Evolutionary conservation across 202 grass and related monocot genomes (phyloP).

Genomic region (Zoysia matrella): DNA sequence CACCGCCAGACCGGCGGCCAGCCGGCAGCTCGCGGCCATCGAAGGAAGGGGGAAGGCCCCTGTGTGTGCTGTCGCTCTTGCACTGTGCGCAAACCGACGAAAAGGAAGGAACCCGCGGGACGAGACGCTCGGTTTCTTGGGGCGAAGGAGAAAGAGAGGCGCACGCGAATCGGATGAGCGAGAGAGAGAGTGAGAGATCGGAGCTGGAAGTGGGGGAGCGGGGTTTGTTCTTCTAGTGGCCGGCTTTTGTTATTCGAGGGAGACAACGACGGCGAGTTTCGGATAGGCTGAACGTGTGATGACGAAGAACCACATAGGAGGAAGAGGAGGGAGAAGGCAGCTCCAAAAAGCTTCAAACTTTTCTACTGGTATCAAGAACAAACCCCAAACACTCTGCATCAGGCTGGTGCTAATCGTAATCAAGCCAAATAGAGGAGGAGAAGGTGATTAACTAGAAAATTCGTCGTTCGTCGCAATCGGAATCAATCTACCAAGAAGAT

Average conservation of each 20-base stretch:
- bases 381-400: neutral
- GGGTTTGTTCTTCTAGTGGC: constrained; percentile 48
- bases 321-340: constrained; percentile 20
- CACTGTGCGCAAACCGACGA: neutral
- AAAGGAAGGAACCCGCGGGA: neutral
- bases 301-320: constrained; percentile 53
- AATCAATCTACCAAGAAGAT: neutral
- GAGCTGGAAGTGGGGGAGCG: neutral
- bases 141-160: neutral
- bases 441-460: neutral
- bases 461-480: neutral
- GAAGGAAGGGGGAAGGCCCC: neutral
- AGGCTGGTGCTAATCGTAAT: neutral
- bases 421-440: neutral
- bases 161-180: constrained; percentile 29
- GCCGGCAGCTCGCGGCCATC: constrained; percentile 18
- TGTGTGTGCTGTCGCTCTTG: neutral
- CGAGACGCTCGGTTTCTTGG: neutral
- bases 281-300: constrained; percentile 52
- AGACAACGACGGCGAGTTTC: constrained; percentile 47
- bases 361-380: neutral
- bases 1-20: neutral
- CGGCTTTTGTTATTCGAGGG: constrained; percentile 39
- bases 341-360: constrained; percentile 20
- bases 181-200: neutral